A percentile compares a stretch with the other conserved stretches of the same genome.
Evolutionary conservation across 208 protist genomes (phyloP).

Genomic region (Naegleria lovaniensis): DNA sequence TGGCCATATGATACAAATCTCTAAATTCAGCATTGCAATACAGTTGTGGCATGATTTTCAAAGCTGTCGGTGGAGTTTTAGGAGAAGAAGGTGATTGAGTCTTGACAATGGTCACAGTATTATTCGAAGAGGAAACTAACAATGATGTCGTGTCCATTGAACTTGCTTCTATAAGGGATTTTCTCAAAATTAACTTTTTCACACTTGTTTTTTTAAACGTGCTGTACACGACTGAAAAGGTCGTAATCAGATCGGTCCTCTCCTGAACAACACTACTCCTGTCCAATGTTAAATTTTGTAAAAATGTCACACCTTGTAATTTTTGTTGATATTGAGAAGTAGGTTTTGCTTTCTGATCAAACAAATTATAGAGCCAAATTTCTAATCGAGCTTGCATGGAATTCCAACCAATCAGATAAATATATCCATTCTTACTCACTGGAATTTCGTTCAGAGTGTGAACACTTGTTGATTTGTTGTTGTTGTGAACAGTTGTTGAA

Average conservation of each 20-base stretch:
- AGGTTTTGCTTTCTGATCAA: background rate
- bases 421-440: background rate
- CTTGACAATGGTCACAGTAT: background rate
- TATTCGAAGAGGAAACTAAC: background rate
- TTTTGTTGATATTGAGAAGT: background rate
- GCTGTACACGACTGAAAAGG: background rate
- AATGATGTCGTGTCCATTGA: background rate
- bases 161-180: background rate
- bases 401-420: constrained; percentile 3
- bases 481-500: background rate
- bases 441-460: background rate
- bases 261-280: background rate
- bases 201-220: background rate
- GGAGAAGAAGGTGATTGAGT: background rate
- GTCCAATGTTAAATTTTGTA: background rate
- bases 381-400: background rate
- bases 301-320: background rate
- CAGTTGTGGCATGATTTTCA: background rate
- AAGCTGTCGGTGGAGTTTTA: background rate
- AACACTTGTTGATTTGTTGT: background rate
- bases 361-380: background rate
- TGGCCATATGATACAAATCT: background rate
- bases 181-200: background rate
- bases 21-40: background rate
- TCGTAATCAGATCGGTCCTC: background rate